These are phyloP conservation scores for Logfia minima DNA, from an alignment of 129 eudicot species.

Conservation along the genomic window DNA sequence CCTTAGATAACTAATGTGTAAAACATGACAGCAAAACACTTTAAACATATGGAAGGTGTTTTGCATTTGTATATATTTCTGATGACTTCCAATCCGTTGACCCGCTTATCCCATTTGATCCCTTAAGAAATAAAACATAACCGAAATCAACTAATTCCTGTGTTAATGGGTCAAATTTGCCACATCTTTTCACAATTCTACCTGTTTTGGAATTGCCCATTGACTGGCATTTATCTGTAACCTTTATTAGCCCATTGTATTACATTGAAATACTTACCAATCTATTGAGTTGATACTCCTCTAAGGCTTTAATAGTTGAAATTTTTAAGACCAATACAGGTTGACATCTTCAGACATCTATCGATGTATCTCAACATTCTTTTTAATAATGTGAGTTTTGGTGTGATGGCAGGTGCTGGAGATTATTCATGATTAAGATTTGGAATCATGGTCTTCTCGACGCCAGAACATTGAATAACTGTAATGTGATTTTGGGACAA, in stretches of 20 bases:
- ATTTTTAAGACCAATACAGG: not conserved
- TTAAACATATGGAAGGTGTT: not conserved
- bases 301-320: no score
- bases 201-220: not conserved
- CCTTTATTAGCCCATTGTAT: not conserved
- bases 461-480: conserved; percentile 70
- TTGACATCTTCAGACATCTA: not conserved
- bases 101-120: not conserved
- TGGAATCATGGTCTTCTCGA: conserved; percentile 98
- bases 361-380: not conserved
- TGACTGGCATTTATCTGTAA: not conserved
- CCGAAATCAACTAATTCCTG: not conserved
- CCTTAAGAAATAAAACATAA: not conserved
- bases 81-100: not conserved
- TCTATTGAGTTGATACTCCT: not conserved
- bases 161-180: not conserved
- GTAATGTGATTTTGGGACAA: conserved; percentile 65
- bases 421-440: conserved; percentile 73
- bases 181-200: not conserved
- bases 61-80: not conserved
- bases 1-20: no score
- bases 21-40: not conserved
- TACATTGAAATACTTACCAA: not conserved
- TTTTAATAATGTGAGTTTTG: not conserved
- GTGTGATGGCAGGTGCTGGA: conserved; percentile 79